These are phyloP conservation scores for Pseudoturritis turrita DNA, from an alignment of 345 rosid genomes.

Conservation along the genomic window DNA sequence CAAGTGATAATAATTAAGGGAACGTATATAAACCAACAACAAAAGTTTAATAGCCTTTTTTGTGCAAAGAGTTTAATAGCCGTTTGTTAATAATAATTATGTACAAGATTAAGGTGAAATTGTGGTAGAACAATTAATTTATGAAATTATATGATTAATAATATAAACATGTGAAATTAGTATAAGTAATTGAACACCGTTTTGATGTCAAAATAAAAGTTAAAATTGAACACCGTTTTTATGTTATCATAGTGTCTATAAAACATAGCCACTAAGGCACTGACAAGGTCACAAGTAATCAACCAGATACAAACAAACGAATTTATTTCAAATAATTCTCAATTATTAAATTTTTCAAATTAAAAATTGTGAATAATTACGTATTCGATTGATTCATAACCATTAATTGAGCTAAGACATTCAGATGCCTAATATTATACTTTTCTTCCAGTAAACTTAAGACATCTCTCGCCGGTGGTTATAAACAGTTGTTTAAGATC, in stretches of 20 bases:
- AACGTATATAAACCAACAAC: no score
- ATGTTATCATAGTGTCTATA: background rate
- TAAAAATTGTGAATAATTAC: background rate
- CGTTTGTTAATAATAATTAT: no score
- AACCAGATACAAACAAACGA: slow-evolving; percentile 22
- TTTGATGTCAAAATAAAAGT: no score
- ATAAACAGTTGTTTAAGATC: background rate
- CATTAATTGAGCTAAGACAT: background rate
- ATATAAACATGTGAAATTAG: no score
- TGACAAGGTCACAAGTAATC: slow-evolving; percentile 21
- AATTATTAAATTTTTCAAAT: background rate
- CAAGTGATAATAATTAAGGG: no score
- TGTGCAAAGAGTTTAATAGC: no score
- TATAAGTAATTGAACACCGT: no score
- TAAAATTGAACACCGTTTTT: background rate
- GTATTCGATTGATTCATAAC: background rate
- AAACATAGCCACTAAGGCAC: slow-evolving; percentile 9
- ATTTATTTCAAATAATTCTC: slow-evolving; percentile 12
- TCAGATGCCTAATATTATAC: background rate
- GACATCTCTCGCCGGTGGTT: slow-evolving; percentile 23
- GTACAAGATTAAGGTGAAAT: no score
- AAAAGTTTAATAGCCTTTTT: no score
- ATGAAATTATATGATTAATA: no score
- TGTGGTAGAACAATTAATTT: no score
- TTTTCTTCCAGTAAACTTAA: slow-evolving; percentile 7